These are phyloP conservation scores for Amaranthus palmeri DNA, from an alignment of 148 eudicot genomes.

Conservation along the genomic window DNA sequence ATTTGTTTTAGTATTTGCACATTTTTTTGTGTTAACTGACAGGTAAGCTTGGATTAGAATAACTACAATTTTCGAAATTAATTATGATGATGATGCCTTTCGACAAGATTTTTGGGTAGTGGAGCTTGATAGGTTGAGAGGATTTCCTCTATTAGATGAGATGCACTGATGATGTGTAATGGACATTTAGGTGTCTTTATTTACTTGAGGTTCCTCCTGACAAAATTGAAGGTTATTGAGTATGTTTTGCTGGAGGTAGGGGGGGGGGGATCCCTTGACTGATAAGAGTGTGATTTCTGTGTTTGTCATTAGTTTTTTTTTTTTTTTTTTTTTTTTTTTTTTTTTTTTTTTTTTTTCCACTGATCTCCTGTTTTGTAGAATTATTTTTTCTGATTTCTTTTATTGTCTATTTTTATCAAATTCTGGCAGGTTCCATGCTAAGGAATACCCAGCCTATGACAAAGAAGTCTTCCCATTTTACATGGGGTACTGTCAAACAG, in stretches of 20 bases:
- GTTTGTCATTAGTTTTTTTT: neutral
- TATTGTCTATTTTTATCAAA: neutral
- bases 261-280: neutral
- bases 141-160: too few species aligned
- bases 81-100: neutral
- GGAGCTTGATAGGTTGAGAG: too few species aligned
- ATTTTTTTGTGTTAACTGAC: too few species aligned
- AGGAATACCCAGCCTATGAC: slow-evolving; percentile 86
- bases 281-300: neutral
- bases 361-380: neutral
- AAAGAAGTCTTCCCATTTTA: slow-evolving; percentile 62
- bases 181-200: too few species aligned
- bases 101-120: neutral
- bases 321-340: slow-evolving; percentile 3
- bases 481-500: slow-evolving; percentile 91
- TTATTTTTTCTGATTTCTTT: neutral
- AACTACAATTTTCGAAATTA: neutral
- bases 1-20: too few species aligned
- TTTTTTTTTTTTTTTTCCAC: neutral
- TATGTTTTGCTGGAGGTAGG: neutral
- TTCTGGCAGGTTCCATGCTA: slow-evolving; percentile 85
- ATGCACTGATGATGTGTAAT: too few species aligned
- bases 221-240: too few species aligned
- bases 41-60: neutral
- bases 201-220: too few species aligned